Percentiles rank a stretch among this genome's conserved stretches.
Conservation (phyloP, 1,284 basidiomycete genomes). For the Xerocomus nothofagi region DNA sequence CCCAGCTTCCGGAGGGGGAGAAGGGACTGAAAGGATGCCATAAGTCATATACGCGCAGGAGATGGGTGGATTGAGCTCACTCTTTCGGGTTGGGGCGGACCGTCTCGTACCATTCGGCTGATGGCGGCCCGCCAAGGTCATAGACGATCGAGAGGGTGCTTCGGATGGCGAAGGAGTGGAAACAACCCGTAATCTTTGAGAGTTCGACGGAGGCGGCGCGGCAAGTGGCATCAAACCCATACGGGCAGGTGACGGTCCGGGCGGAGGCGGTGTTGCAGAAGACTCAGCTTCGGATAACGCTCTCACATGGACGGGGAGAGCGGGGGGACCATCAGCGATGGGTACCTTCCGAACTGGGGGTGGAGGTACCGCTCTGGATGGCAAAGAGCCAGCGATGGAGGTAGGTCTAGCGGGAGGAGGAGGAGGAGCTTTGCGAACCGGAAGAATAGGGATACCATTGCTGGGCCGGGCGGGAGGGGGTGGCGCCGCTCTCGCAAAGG, state of each 20-base stretch:
- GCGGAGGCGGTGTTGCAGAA: constrained; percentile 38
- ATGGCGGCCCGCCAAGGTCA: constrained; percentile 6
- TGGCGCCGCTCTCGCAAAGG: constrained; percentile 32
- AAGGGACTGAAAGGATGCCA: constrained; percentile 53
- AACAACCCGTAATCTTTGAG: constrained; percentile 25
- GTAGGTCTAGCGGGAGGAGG: constrained; percentile 38
- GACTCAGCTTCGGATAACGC: constrained; percentile 33
- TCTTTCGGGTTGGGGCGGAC: constrained; percentile 45
- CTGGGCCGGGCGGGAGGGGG: constrained; percentile 28
- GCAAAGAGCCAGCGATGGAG: constrained; percentile 25
- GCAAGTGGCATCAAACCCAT: constrained; percentile 11
- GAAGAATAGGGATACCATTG: constrained; percentile 17
- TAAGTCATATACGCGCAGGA: not conserved
- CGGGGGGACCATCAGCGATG: constrained; percentile 34
- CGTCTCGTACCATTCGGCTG: constrained; percentile 32
- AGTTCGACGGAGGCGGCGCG: constrained; percentile 18
- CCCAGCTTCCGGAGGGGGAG: constrained; percentile 70
- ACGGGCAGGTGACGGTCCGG: constrained; percentile 37
- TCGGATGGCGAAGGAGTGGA: constrained; percentile 25
- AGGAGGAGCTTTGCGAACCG: constrained; percentile 30
- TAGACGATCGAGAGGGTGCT: constrained; percentile 11
- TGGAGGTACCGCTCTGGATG: constrained; percentile 31
- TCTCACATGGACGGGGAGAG: constrained; percentile 42
- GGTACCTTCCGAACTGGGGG: constrained; percentile 32
- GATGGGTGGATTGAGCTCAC: constrained; percentile 38